A percentile compares a stretch with the other conserved stretches of the same genome.
These are phyloP conservation scores for Dipteronia sinensis DNA, from an alignment of 345 rosid genomes.

Conservation along the genomic window DNA sequence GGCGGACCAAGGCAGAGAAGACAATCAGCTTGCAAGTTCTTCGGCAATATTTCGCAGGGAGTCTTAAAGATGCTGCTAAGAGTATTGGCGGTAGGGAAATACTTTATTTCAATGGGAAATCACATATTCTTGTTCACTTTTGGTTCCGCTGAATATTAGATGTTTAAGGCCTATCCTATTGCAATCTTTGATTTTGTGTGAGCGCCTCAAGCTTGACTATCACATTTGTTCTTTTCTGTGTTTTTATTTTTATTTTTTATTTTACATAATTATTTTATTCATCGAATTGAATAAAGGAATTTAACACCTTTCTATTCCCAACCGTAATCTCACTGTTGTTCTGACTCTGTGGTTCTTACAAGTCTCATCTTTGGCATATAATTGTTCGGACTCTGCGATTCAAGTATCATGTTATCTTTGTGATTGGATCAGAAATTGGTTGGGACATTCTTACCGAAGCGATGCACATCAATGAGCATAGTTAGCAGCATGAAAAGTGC, in stretches of 20 bases:
- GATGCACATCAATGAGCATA: neutral
- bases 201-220: conserved; percentile 9
- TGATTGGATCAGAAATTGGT: neutral
- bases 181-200: conserved; percentile 10
- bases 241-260: neutral
- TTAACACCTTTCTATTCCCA: neutral
- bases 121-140: conserved; percentile 6
- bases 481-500: neutral
- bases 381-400: neutral
- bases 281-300: neutral
- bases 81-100: conserved; percentile 80
- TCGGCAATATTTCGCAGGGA: conserved; percentile 86
- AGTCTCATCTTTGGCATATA: conserved; percentile 8
- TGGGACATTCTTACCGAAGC: neutral
- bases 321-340: neutral
- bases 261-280: neutral
- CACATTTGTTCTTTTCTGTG: neutral
- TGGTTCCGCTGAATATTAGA: neutral
- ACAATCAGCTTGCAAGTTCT: conserved; percentile 84
- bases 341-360: neutral
- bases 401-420: neutral
- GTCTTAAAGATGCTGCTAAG: conserved; percentile 97
- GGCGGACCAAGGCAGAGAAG: conserved; percentile 78
- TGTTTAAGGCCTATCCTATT: neutral
- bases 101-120: conserved; percentile 22